phyloP scores from a whole-genome alignment of 2,329 filamentous ascomycete species.

The Coniella vitis region DNA sequence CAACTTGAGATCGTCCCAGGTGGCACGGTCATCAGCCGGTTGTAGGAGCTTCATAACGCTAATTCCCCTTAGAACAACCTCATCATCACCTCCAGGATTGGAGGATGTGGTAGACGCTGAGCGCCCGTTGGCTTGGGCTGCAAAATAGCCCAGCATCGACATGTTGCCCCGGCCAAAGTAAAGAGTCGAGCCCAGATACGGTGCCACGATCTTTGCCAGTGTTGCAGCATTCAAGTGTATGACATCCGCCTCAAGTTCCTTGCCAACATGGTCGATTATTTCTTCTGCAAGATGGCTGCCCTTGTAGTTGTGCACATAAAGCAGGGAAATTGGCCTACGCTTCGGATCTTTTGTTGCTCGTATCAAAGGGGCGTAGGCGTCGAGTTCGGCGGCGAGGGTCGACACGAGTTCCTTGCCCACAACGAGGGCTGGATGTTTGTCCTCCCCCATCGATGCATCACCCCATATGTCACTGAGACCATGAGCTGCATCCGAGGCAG shows the following conservation, averaged over 20 bases:
- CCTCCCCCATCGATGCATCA: constrained; percentile 10
- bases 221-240: constrained; percentile 63
- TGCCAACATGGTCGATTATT: constrained; percentile 25
- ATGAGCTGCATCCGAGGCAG: constrained; percentile 2
- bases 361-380: constrained; percentile 18
- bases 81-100: constrained; percentile 25
- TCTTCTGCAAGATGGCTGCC: constrained; percentile 22
- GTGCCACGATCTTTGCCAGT: constrained; percentile 61
- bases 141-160: constrained; percentile 49
- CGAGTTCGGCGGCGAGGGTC: constrained; percentile 27
- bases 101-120: constrained; percentile 34
- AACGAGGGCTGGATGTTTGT: constrained; percentile 18
- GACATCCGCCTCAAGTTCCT: constrained; percentile 53
- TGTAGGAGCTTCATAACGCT: constrained; percentile 23
- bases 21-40: constrained; percentile 31
- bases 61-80: constrained; percentile 14
- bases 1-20: constrained; percentile 57
- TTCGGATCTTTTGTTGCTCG: constrained; percentile 19
- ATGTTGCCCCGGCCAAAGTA: constrained; percentile 42
- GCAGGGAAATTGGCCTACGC: constrained; percentile 28
- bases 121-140: constrained; percentile 48
- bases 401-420: constrained; percentile 26
- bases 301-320: constrained; percentile 29
- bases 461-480: constrained; percentile 8
- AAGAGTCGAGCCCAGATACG: constrained; percentile 58